A percentile compares a stretch with the other conserved stretches of the same genome.
phyloP scores from a whole-genome alignment of 1,284 basidiomycete genomes.

The Pseudozyma tsukubaensis region DNA sequence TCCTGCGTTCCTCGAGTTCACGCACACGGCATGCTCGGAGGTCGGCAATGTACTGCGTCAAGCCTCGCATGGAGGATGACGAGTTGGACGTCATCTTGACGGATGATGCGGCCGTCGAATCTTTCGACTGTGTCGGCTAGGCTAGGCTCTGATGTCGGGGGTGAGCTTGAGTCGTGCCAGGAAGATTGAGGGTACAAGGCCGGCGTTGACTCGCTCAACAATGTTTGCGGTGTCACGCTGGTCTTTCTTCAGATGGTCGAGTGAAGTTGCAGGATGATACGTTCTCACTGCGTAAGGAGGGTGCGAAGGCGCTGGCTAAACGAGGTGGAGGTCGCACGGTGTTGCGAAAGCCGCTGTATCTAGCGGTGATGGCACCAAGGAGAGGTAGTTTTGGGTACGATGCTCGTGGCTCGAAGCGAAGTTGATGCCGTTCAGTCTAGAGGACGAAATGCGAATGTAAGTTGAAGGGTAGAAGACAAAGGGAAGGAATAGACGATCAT shows the following conservation, averaged over 20 bases:
- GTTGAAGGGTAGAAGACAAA: conserved; percentile 1
- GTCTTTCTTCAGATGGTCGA: too few relatives aligned
- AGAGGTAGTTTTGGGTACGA: neutral
- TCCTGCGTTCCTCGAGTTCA: conserved; percentile 85
- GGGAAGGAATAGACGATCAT: conserved; percentile 3
- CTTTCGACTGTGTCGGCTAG: neutral
- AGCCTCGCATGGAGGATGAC: conserved; percentile 57
- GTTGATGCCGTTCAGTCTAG: neutral
- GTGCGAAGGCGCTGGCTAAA: neutral
- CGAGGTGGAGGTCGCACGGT: conserved; percentile 8
- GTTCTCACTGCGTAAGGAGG: neutral
- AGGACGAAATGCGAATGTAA: too few relatives aligned
- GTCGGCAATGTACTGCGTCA: conserved; percentile 91
- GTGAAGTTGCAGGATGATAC: neutral
- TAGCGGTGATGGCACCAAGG: neutral
- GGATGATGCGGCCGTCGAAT: conserved; percentile 1
- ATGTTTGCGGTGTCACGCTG: neutral
- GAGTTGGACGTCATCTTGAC: conserved; percentile 45
- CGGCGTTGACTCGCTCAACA: neutral
- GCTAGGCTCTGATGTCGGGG: neutral
- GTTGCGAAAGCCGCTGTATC: neutral
- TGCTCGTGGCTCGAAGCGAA: neutral
- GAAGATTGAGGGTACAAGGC: neutral
- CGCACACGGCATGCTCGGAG: conserved; percentile 80
- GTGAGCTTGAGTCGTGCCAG: neutral